Evolutionary conservation across 768 basidiomycete genomes (phyloP).

Genomic region (Leucosporidium yakuticum): DNA sequence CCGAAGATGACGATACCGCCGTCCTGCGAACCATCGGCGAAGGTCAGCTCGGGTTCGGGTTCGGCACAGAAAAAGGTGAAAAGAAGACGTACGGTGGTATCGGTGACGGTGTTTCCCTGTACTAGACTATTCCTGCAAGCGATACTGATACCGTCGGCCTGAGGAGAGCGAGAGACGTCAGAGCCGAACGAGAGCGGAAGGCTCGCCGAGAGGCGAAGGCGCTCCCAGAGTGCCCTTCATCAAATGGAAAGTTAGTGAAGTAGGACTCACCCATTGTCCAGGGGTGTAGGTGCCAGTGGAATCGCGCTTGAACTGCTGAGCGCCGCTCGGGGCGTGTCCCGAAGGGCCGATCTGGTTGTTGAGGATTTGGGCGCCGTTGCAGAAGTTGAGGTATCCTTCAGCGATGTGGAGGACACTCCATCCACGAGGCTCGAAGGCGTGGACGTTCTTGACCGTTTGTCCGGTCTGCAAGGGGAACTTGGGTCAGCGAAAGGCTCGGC

Average conservation of each 20-base stretch:
- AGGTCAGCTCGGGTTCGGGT: background rate
- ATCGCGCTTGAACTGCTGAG: slow-evolving; percentile 24
- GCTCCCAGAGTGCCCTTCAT: no score
- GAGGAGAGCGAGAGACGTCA: background rate
- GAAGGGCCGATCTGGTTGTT: slow-evolving; percentile 38
- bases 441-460: slow-evolving; percentile 22
- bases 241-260: background rate
- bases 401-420: slow-evolving; percentile 38
- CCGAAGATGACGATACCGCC: slow-evolving; percentile 40
- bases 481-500: background rate
- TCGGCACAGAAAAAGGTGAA: background rate
- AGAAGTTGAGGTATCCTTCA: slow-evolving; percentile 31
- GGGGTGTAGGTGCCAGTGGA: slow-evolving; percentile 3
- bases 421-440: slow-evolving; percentile 38
- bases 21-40: background rate
- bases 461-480: background rate
- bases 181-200: no score
- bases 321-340: slow-evolving; percentile 31
- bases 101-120: slow-evolving; percentile 37
- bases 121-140: slow-evolving; percentile 35
- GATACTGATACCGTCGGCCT: slow-evolving; percentile 40
- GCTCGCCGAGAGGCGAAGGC: no score
- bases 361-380: slow-evolving; percentile 25
- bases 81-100: slow-evolving; percentile 29
- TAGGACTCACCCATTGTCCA: slow-evolving; percentile 16